These are phyloP conservation scores for Stentor coeruleus DNA, from an alignment of 73 alveolate genomes.

Conservation along the genomic window DNA sequence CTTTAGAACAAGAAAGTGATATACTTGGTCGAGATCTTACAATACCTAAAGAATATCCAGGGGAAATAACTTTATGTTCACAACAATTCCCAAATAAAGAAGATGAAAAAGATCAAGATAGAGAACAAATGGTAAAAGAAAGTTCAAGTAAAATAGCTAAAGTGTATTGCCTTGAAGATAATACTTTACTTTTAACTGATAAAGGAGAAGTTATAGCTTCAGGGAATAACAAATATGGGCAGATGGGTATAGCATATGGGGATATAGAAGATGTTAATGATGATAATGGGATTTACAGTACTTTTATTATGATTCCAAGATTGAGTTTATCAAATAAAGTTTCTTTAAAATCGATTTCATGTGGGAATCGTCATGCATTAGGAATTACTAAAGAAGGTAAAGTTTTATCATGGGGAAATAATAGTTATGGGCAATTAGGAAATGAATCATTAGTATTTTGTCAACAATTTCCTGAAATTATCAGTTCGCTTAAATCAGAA, in stretches of 20 bases:
- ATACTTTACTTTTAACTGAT: conserved; percentile 5
- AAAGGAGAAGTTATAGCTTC: background rate
- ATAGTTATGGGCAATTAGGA: conserved; percentile 7
- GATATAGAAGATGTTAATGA: background rate
- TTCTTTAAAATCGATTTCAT: conserved; percentile 10
- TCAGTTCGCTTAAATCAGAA: background rate
- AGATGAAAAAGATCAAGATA: background rate
- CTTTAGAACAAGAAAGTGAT: background rate
- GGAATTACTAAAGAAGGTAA: conserved; percentile 57
- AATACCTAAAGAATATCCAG: background rate
- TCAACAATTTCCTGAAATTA: background rate
- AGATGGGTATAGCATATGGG: conserved; percentile 5
- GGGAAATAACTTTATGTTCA: background rate
- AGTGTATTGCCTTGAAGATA: background rate
- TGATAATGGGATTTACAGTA: too few relatives aligned
- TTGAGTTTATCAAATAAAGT: background rate
- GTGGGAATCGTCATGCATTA: conserved; percentile 78
- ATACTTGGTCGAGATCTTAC: background rate
- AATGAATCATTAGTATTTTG: background rate
- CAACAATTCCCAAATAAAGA: background rate
- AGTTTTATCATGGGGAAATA: conserved; percentile 77
- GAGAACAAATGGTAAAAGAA: background rate
- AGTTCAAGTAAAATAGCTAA: background rate
- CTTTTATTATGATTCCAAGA: background rate
- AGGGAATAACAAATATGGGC: conserved; percentile 19